Conservation (phyloP, 169 alveolate species). For the Cyclospora cayetanensis region DNA sequence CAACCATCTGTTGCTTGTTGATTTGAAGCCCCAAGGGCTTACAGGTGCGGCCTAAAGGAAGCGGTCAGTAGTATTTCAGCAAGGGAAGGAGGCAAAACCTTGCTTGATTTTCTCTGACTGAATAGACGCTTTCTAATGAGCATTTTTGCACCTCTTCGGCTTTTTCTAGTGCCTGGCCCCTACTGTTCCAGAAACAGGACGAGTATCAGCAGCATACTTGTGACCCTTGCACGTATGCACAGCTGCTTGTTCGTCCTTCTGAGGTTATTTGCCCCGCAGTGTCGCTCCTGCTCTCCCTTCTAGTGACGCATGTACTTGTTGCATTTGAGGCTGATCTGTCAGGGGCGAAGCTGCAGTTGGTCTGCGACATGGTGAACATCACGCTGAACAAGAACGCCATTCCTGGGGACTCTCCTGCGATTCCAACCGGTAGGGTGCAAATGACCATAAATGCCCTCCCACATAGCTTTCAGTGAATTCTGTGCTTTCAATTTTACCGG, state of each 20-base stretch:
- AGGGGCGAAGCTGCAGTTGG: constrained; percentile 76
- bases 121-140: no score
- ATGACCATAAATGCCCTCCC: background rate
- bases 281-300: background rate
- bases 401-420: constrained; percentile 82
- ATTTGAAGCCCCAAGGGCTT: constrained; percentile 86
- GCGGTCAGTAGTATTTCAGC: no score
- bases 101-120: no score
- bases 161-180: no score
- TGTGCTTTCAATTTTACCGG: background rate
- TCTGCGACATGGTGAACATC: constrained; percentile 86
- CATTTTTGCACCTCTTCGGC: no score
- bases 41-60: constrained; percentile 87
- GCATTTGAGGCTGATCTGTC: constrained; percentile 75
- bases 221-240: no score
- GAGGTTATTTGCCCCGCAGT: no score
- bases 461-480: background rate
- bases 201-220: no score
- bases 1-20: constrained; percentile 91
- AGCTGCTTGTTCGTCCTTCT: no score
- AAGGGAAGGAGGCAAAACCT: no score
- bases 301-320: constrained; percentile 48
- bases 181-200: no score
- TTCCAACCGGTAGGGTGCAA: constrained; percentile 50
- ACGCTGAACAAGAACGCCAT: constrained; percentile 90